phyloP scores from a whole-genome alignment of 1,284 basidiomycete genomes.

The Cryptococcus amylolentus region DNA sequence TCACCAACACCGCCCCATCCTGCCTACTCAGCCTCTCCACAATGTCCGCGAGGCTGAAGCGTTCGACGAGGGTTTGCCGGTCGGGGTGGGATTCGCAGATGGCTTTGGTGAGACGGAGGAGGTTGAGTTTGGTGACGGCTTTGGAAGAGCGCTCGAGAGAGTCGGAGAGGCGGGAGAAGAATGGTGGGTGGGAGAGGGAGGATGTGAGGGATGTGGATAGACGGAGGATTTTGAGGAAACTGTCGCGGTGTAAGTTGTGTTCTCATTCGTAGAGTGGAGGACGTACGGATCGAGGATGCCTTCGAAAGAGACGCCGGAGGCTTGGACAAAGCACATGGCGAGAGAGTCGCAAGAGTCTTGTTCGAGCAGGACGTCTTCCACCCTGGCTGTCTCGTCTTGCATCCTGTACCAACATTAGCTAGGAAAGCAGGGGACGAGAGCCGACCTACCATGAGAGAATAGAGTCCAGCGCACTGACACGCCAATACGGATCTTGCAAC shows the following conservation, averaged over 20 bases:
- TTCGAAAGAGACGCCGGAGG: conserved; percentile 90
- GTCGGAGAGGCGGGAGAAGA: conserved; percentile 83
- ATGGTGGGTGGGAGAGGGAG: conserved; percentile 71
- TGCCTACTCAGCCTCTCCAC: conserved; percentile 73
- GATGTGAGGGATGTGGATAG: conserved; percentile 71
- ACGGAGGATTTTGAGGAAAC: conserved; percentile 79
- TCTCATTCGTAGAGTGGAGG: not conserved
- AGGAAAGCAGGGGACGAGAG: not conserved
- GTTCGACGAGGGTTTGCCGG: conserved; percentile 70
- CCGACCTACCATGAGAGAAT: conserved; percentile 75
- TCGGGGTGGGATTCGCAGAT: conserved; percentile 87
- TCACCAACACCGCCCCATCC: conserved; percentile 84
- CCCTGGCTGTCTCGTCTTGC: conserved; percentile 87
- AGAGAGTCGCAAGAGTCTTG: conserved; percentile 66
- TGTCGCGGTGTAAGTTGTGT: conserved; percentile 24
- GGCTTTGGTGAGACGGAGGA: conserved; percentile 77
- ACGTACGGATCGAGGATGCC: conserved; percentile 77
- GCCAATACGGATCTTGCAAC: conserved; percentile 90
- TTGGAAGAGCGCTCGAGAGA: conserved; percentile 68
- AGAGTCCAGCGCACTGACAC: conserved; percentile 86
- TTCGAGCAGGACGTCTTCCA: conserved; percentile 82
- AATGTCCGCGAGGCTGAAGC: conserved; percentile 70
- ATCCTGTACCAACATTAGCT: conserved; percentile 58
- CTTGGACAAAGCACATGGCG: conserved; percentile 76
- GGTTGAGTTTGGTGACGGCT: conserved; percentile 82